Evolutionary conservation across 2,329 filamentous ascomycete species (phyloP).

Genomic region (Pestalotiopsis sp.): DNA sequence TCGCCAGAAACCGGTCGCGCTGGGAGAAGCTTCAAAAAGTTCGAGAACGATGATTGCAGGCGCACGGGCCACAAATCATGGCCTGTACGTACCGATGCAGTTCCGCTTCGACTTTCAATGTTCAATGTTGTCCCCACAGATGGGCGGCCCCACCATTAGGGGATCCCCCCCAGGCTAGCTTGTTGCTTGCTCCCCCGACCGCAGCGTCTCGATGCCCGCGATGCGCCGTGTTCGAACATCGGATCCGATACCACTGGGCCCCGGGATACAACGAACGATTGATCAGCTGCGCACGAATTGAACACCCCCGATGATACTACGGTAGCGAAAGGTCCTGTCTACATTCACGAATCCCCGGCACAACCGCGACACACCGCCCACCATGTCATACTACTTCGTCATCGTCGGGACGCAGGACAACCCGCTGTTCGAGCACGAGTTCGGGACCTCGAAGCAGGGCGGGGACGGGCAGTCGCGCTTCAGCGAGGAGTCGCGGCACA

Average conservation of each 20-base stretch:
- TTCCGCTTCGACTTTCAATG: no score
- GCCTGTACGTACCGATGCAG: no score
- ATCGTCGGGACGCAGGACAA: slow-evolving; percentile 96
- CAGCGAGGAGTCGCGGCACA: slow-evolving; percentile 82
- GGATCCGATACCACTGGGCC: neutral
- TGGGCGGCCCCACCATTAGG: neutral
- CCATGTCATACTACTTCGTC: slow-evolving; percentile 98
- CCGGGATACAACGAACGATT: neutral
- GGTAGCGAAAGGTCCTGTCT: neutral
- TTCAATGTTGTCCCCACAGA: neutral
- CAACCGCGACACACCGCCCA: neutral
- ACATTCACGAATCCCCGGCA: neutral
- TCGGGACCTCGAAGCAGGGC: slow-evolving; percentile 93
- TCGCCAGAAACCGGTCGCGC: neutral
- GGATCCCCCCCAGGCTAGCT: neutral
- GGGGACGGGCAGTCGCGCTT: slow-evolving; percentile 92
- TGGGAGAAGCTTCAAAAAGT: slow-evolving; percentile 1
- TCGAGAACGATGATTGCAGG: neutral
- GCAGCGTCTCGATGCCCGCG: neutral
- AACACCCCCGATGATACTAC: neutral
- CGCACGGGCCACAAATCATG: neutral
- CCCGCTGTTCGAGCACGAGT: slow-evolving; percentile 94
- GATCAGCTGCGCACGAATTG: neutral
- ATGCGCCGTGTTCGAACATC: neutral
- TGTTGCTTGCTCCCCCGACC: neutral